Conservation (phyloP, 129 eudicot genomes). For the Helianthus tuberosus region DNA sequence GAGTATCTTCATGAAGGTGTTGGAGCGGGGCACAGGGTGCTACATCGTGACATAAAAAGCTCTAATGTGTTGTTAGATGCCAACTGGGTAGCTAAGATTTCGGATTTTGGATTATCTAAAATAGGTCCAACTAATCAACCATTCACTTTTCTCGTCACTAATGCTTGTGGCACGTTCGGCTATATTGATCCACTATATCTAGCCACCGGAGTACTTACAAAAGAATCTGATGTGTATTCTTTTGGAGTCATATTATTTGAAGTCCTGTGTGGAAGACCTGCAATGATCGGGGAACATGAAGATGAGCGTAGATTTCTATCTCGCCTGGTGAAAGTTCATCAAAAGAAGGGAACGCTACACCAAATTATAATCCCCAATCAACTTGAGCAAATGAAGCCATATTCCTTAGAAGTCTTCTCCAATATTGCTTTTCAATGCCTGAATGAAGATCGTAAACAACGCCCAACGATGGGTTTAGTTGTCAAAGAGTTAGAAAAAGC, state of each 20-base stretch:
- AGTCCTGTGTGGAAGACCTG: conserved; percentile 22
- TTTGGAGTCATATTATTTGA: conserved; percentile 23
- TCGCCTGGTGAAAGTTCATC: neutral
- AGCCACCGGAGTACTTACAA: neutral
- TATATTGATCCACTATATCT: conserved; percentile 16
- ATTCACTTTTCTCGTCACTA: conserved; percentile 17
- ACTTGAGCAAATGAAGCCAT: neutral
- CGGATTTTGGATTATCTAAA: conserved; percentile 21
- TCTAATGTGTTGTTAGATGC: conserved; percentile 8
- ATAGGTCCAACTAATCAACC: conserved; percentile 17
- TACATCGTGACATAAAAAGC: conserved; percentile 27
- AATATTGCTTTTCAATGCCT: conserved; percentile 17
- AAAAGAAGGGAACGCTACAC: neutral
- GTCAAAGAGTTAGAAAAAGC: conserved; percentile 13
- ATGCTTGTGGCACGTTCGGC: conserved; percentile 11
- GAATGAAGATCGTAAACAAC: neutral
- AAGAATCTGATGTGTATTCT: conserved; percentile 17
- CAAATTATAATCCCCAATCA: neutral
- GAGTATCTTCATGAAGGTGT: conserved; percentile 16
- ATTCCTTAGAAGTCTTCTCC: neutral
- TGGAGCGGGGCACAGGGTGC: conserved; percentile 13
- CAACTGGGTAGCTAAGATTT: conserved; percentile 23
- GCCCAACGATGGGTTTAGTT: neutral
- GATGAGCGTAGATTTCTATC: conserved; percentile 1
- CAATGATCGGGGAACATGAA: neutral